A percentile compares a stretch with the other conserved stretches of the same genome.
Conservation (phyloP, 129 eudicot genomes). For the Scalesia atractyloides region DNA sequence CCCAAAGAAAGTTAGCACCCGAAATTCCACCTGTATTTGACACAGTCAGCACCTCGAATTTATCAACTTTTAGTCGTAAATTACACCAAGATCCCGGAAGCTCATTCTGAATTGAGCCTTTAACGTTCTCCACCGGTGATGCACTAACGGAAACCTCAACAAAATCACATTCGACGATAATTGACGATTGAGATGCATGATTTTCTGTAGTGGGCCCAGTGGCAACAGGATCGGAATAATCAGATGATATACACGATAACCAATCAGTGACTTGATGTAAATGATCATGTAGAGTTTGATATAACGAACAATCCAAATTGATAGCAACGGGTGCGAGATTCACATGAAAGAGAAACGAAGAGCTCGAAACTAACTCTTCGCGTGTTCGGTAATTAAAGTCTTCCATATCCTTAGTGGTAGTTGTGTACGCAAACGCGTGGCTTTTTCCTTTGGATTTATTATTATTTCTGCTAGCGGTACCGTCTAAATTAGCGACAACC, state of each 20-base stretch:
- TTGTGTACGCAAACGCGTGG: constrained; percentile 65
- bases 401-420: constrained; percentile 55
- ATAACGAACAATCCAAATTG: constrained; percentile 45
- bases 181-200: constrained; percentile 50
- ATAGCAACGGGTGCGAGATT: constrained; percentile 48
- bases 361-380: constrained; percentile 63
- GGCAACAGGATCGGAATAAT: constrained; percentile 41
- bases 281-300: constrained; percentile 42
- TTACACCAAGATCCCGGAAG: constrained; percentile 88
- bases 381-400: constrained; percentile 49
- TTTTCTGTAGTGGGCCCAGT: constrained; percentile 14
- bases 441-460: constrained; percentile 51
- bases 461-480: constrained; percentile 35
- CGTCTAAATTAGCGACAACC: constrained; percentile 71
- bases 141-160: constrained; percentile 44
- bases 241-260: constrained; percentile 41
- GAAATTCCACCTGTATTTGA: constrained; percentile 65
- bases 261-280: constrained; percentile 45
- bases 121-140: constrained; percentile 39
- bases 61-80: constrained; percentile 50
- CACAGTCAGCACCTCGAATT: constrained; percentile 66
- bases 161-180: constrained; percentile 68
- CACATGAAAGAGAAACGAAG: constrained; percentile 55
- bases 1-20: constrained; percentile 60
- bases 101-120: constrained; percentile 65